phyloP scores from a whole-genome alignment of 768 basidiomycete species.

The Tricholoma flavovirens region DNA sequence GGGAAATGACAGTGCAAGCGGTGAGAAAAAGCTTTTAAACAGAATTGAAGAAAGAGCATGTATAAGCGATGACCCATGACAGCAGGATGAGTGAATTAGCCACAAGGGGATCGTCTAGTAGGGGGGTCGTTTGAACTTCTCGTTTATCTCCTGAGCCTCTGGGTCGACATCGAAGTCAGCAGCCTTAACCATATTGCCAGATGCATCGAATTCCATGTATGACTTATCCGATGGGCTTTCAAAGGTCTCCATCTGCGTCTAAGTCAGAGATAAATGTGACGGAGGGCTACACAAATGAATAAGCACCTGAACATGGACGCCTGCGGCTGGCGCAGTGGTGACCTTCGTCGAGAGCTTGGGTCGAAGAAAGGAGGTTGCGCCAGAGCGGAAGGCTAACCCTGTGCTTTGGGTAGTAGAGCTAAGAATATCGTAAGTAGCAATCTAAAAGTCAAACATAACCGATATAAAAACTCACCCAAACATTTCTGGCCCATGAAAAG shows the following conservation, averaged over 20 bases:
- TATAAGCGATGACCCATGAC: too few species aligned
- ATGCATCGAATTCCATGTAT: conserved; percentile 48
- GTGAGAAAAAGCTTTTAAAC: neutral
- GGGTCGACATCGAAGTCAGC: conserved; percentile 47
- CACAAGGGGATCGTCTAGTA: conserved; percentile 24
- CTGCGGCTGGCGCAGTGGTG: conserved; percentile 34
- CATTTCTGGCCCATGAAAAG: conserved; percentile 41
- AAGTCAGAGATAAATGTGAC: conserved; percentile 1
- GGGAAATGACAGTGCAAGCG: neutral
- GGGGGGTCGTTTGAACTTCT: conserved; percentile 60
- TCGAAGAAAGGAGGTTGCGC: conserved; percentile 22
- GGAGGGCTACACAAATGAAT: neutral
- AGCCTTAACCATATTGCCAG: conserved; percentile 43
- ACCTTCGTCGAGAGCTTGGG: conserved; percentile 32
- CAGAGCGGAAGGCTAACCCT: conserved; percentile 55
- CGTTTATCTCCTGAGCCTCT: conserved; percentile 51
- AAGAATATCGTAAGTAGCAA: neutral
- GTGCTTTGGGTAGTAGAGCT: conserved; percentile 43
- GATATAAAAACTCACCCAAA: conserved; percentile 40
- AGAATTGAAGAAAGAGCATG: neutral
- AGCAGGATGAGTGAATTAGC: neutral
- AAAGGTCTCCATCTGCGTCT: conserved; percentile 61
- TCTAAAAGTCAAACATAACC: conserved; percentile 2
- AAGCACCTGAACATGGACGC: conserved; percentile 57
- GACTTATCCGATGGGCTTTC: conserved; percentile 40